Base-by-base conservation (phyloP, 306 rosid species). In the Boehmeria nivea region DNA sequence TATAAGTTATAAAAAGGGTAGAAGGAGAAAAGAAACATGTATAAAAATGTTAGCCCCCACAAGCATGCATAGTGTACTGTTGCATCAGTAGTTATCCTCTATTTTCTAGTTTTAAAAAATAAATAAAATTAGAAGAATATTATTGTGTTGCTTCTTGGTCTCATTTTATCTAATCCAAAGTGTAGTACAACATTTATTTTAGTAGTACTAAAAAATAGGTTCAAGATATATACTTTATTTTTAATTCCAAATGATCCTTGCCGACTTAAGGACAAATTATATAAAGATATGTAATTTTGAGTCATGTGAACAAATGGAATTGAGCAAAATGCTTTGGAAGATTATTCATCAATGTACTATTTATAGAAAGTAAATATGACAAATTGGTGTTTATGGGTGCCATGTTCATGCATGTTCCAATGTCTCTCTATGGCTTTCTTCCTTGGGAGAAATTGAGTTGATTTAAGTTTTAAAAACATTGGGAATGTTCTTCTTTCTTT, bases 21-120 rank as follows among this genome's bases (percentile, higher is more conserved):
- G n/a, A n/a, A 46, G 63, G 65, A 63, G 79, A 67, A 68, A 69
- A 46, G 8, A 49, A 50, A 50, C 10, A 50, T 40, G 4, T 11
- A 40, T 4, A 79, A 81, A 78, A 67, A 52, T 55, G 70, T 72
- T 55, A 62, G 84, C 46, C 86, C 95, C 82, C 75, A 75, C 94
- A 38, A 65, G 75, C 45, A 40, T 76, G 81, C 83, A 87, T 77
- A 61, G 65, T 78, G 85, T 75, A 59, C 68, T 73, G 79, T 73
- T 80, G 75, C 84, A 73, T 75, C 78, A 68, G 34, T 52, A 78
- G 73, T 81, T 77, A 61, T 60, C 80, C 83, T 75, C 75, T 67
- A 73, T n/a, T n/a, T 67, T 72, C 61, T 40, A 38, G 73, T 60
- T 73, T 74, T 76, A 81, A n/a, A n/a, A n/a, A n/a, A n/a, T n/a